Percentiles rank a stretch among this genome's conserved stretches.
These are phyloP conservation scores for Yamadazyma siamensis DNA, from an alignment of 1,139 yeast species.

Conservation along the genomic window DNA sequence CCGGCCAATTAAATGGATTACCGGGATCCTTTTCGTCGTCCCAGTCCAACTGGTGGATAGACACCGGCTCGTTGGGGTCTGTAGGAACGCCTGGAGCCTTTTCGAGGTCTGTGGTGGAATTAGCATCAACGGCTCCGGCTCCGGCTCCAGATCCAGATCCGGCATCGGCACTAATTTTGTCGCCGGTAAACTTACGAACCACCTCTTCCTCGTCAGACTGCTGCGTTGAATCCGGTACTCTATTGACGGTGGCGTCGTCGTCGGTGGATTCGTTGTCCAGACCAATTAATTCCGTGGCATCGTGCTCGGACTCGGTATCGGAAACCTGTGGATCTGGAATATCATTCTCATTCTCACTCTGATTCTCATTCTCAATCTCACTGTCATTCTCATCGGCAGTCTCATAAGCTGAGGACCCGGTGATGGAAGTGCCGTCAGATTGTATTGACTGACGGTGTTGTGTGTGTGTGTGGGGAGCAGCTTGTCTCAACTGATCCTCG, in stretches of 20 bases:
- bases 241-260: conserved; percentile 2
- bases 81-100: conserved; percentile 4
- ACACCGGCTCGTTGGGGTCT: conserved; percentile 11
- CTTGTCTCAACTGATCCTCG: conserved; percentile 36
- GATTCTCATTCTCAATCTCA: conserved; percentile 3
- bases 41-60: conserved; percentile 47
- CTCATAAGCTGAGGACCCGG: conserved; percentile 27
- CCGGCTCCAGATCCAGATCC: too few relatives aligned
- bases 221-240: conserved; percentile 5
- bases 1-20: conserved; percentile 67
- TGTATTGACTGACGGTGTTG: conserved; percentile 9
- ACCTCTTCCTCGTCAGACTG: conserved; percentile 13
- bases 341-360: background rate
- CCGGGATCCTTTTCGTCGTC: conserved; percentile 57
- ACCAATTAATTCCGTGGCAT: too few relatives aligned
- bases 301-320: too few relatives aligned
- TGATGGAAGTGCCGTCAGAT: conserved; percentile 16
- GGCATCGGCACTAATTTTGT: too few relatives aligned
- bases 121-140: conserved; percentile 1
- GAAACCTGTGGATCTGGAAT: too few relatives aligned
- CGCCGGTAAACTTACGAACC: background rate
- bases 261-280: conserved; percentile 1
- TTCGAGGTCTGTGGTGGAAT: conserved; percentile 16
- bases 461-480: conserved; percentile 18
- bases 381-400: conserved; percentile 32